These are phyloP conservation scores for Bretschneidera sinensis DNA, from an alignment of 345 rosid genomes.

Conservation along the genomic window DNA sequence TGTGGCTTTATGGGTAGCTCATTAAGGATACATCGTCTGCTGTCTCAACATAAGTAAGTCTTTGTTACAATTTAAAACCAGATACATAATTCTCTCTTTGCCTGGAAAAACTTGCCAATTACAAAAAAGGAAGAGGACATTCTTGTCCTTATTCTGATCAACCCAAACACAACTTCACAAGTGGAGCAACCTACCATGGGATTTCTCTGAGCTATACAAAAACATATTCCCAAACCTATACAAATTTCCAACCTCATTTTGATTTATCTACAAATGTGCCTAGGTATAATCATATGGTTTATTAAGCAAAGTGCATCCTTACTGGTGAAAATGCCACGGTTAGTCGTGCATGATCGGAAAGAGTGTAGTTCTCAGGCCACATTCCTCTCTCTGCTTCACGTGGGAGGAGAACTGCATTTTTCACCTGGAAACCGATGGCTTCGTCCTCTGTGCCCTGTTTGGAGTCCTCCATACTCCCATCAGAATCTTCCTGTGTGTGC, in stretches of 20 bases:
- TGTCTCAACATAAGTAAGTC: too few species aligned
- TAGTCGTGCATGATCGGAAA: constrained; percentile 89
- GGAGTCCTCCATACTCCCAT: constrained; percentile 21
- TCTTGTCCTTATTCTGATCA: too few species aligned
- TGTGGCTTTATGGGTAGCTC: not conserved
- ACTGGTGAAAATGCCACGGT: constrained; percentile 80
- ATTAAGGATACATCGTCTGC: too few species aligned
- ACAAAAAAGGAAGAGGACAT: constrained; percentile 6
- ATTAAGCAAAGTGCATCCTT: constrained; percentile 46
- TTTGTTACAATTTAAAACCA: too few species aligned
- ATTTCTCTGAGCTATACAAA: not conserved
- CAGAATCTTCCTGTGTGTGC: constrained; percentile 21
- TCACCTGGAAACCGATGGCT: constrained; percentile 65
- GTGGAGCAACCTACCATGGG: not conserved
- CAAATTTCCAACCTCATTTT: not conserved
- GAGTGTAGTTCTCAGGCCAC: constrained; percentile 86
- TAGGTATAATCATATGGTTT: not conserved
- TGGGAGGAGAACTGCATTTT: constrained; percentile 77
- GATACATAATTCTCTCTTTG: not conserved
- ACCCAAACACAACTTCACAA: not conserved
- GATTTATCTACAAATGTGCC: constrained; percentile 14
- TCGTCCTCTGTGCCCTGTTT: constrained; percentile 23
- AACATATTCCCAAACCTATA: constrained; percentile 1
- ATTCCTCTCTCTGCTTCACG: constrained; percentile 82
- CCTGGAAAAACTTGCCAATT: too few species aligned